phyloP scores from a whole-genome alignment of 768 basidiomycete genomes.

The Mycena latifolia region DNA sequence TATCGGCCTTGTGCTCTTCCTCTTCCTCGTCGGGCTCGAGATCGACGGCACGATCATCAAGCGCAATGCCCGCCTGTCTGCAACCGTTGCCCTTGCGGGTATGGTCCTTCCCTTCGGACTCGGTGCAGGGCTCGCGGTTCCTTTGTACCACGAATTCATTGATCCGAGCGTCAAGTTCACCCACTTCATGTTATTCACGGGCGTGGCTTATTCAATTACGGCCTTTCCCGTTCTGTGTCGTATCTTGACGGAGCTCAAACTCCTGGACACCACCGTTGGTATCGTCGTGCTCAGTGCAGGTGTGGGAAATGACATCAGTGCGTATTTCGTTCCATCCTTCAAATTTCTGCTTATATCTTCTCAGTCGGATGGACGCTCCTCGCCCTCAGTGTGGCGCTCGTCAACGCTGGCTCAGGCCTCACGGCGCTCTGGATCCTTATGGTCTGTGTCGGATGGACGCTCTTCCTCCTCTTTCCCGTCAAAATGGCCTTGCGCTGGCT shows the following conservation, averaged over 20 bases:
- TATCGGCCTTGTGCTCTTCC: constrained; percentile 88
- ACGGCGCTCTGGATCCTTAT: constrained; percentile 90
- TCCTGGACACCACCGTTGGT: constrained; percentile 93
- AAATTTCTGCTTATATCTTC: constrained; percentile 1
- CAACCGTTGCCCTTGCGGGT: constrained; percentile 82
- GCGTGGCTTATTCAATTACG: constrained; percentile 86
- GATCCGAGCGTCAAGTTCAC: constrained; percentile 77
- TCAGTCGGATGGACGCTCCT: constrained; percentile 87
- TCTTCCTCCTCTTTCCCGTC: constrained; percentile 80
- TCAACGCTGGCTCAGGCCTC: constrained; percentile 87
- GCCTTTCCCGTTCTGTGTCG: constrained; percentile 90
- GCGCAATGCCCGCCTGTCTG: constrained; percentile 78
- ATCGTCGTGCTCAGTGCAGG: constrained; percentile 94
- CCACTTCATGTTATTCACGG: constrained; percentile 94
- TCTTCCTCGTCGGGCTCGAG: constrained; percentile 94
- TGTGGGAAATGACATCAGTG: constrained; percentile 85
- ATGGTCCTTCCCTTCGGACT: constrained; percentile 91
- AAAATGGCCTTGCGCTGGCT: constrained; percentile 75
- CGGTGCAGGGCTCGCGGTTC: constrained; percentile 73
- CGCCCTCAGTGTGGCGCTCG: constrained; percentile 92
- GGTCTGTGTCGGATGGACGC: constrained; percentile 81
- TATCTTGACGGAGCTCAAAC: constrained; percentile 90
- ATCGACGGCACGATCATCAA: constrained; percentile 86
- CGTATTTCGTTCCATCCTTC: constrained; percentile 32
- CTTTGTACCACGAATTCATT: constrained; percentile 83